Conservation (phyloP, 345 rosid genomes). For the Populus tremula region DNA sequence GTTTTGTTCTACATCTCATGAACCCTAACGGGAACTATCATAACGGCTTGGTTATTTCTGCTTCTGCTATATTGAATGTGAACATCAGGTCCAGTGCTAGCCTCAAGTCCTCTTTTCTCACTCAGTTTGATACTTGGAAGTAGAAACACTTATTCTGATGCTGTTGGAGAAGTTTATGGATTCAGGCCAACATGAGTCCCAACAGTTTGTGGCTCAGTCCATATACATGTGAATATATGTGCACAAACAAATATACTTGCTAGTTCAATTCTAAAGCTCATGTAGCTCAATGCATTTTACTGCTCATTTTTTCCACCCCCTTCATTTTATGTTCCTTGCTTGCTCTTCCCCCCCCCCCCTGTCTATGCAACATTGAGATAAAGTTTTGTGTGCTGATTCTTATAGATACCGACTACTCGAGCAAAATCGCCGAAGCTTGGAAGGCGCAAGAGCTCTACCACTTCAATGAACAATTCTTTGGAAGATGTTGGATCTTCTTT, state of each 20-base stretch:
- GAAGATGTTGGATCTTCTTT: conserved; percentile 36
- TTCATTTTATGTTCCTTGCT: not conserved
- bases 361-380: not conserved
- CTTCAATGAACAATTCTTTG: conserved; percentile 30
- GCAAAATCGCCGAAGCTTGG: conserved; percentile 91
- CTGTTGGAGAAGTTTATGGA: not conserved
- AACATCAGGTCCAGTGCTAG: not conserved
- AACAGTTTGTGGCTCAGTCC: not conserved
- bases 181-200: not conserved
- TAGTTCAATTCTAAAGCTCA: not conserved
- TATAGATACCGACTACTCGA: conserved; percentile 85
- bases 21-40: not conserved
- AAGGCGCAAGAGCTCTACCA: conserved; percentile 54
- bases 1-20: not conserved
- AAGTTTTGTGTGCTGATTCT: conserved; percentile 1
- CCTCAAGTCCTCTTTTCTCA: not conserved
- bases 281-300: not conserved
- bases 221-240: not conserved
- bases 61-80: not conserved
- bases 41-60: not conserved
- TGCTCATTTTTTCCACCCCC: not conserved
- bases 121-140: not conserved
- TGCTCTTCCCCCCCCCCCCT: not conserved
- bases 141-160: not conserved
- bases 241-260: not conserved